These are phyloP conservation scores for Podaxis sp. DNA, from an alignment of 768 basidiomycete species.

Conservation along the genomic window DNA sequence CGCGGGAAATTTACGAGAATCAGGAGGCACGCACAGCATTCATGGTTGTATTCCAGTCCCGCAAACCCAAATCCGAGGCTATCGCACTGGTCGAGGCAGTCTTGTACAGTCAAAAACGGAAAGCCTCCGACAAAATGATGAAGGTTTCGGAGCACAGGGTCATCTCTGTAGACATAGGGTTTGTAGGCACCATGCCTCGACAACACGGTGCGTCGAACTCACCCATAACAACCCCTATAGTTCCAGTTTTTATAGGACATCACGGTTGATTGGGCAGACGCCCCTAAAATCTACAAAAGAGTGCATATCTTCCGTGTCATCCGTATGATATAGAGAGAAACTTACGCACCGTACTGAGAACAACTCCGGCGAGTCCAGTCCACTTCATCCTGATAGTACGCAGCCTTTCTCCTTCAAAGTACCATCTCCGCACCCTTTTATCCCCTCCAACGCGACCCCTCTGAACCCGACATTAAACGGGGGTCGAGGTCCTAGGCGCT, in stretches of 20 bases:
- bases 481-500: background rate
- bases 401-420: background rate
- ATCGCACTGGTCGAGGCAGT: slow-evolving; percentile 19
- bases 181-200: background rate
- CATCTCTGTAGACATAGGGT: slow-evolving; percentile 8
- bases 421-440: background rate
- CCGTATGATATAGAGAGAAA: background rate
- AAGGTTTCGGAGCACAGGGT: slow-evolving; percentile 15
- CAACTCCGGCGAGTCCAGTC: background rate
- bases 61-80: slow-evolving; percentile 17
- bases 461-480: background rate
- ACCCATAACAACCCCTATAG: background rate
- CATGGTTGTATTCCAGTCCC: slow-evolving; percentile 20
- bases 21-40: slow-evolving; percentile 20
- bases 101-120: slow-evolving; percentile 18
- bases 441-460: background rate
- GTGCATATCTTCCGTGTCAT: background rate
- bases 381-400: background rate
- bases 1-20: background rate
- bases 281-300: background rate
- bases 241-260: background rate
- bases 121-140: slow-evolving; percentile 15
- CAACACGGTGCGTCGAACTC: background rate
- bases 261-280: background rate
- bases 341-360: background rate